These are phyloP conservation scores for Millerago galiae DNA, from an alignment of 805 yeast species.

Conservation along the genomic window DNA sequence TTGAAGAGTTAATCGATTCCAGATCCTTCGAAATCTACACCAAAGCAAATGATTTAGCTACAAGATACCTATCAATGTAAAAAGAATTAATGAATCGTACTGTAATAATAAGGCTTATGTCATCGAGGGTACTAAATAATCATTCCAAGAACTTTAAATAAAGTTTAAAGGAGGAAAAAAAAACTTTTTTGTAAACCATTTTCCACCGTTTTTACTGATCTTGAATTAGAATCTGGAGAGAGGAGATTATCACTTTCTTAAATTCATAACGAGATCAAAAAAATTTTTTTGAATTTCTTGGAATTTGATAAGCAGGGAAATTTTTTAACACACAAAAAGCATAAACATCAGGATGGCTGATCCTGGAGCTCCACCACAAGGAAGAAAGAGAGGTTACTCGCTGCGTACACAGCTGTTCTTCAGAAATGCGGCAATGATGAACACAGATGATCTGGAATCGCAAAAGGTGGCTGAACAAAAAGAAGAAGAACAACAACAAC, in stretches of 20 bases:
- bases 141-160: neutral
- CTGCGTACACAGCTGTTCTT: slow-evolving; percentile 60
- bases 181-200: too few species aligned
- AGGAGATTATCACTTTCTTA: neutral
- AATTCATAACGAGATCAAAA: neutral
- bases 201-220: too few species aligned
- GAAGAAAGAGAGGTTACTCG: slow-evolving; percentile 59
- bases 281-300: neutral
- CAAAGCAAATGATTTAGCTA: slow-evolving; percentile 5
- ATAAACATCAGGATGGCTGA: neutral
- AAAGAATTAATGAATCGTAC: too few species aligned
- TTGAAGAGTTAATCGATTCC: slow-evolving; percentile 3
- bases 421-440: slow-evolving; percentile 23
- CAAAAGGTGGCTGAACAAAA: slow-evolving; percentile 24
- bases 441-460: slow-evolving; percentile 9
- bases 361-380: neutral
- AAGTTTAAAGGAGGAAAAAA: neutral
- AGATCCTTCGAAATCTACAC: slow-evolving; percentile 1
- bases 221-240: neutral
- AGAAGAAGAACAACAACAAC: slow-evolving; percentile 17
- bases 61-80: neutral
- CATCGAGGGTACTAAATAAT: too few species aligned
- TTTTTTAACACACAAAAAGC: neutral
- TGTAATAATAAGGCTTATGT: too few species aligned
- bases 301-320: neutral